Evolutionary conservation across 140 eudicot genomes (phyloP), one percentile per base, ranked within the genome.

Genomic region (Stevia rebaudiana): DNA sequence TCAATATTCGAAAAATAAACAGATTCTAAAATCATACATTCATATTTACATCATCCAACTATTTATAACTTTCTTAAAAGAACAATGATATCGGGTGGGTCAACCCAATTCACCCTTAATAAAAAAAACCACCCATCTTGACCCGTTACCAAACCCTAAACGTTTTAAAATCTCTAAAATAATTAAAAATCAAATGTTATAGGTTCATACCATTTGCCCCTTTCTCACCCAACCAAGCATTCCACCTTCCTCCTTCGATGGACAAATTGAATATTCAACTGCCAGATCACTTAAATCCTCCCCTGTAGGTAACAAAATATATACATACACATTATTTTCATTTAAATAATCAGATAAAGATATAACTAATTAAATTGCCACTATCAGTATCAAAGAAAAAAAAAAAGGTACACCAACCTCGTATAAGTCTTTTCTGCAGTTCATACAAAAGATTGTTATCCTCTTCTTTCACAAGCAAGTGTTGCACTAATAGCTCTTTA

Each of bases 181-280:
- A 24, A 53, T 16, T 40, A 16, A 42, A 52, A 15, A 31, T 40
- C 19, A 19, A 51, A 36, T 61, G 8, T 24, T 43, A 40, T 39
- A 50, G 48, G 13, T 72, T 63, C 87, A 23, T 88, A 94, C 99
- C 97, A 88, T 88, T 81, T 94, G 99, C 22, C 99, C 97, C 81
- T 81, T 94, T 74, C 79, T 83, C 74, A 94, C 95, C 99, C 99
- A 94, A 68, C 99, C 99, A 61, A 94, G 99, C 99, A 94, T 88
- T 24, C 99, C 99, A 10, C 99, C 99, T 36, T 88, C 95, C 51
- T 74, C 84, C 75, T 88, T 94, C 19, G 99, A 94, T 15, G 99
- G 95, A 48, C 99, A 94, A 15, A 80, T 78, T 0, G 97, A 94
- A 67, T 94, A 76, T 60, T 92, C 94, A 40, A 80, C 81, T 21